Percentiles rank a stretch among this genome's conserved stretches.
phyloP scores from a whole-genome alignment of 2,329 filamentous ascomycete species.

The Magnaporthiopsis incrustans region DNA sequence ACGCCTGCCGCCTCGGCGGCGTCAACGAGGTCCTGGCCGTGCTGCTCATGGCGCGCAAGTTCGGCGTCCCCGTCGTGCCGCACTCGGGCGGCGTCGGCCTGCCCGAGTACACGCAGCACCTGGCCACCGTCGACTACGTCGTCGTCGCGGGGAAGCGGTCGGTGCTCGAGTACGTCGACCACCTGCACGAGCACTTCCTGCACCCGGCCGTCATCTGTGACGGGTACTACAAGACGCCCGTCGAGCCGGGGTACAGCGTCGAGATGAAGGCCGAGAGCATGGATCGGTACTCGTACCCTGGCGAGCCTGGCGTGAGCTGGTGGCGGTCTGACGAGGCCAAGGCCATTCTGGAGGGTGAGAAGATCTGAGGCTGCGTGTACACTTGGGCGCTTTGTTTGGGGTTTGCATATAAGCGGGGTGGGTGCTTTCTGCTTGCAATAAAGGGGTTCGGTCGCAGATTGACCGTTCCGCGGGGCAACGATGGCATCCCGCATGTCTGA shows the following conservation, averaged over 20 bases:
- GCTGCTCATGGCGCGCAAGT: conserved; percentile 74
- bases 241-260: conserved; percentile 77
- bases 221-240: conserved; percentile 82
- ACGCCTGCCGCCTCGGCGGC: conserved; percentile 81
- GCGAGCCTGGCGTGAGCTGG: conserved; percentile 72
- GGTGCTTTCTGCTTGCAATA: neutral
- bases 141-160: conserved; percentile 74
- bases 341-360: conserved; percentile 58
- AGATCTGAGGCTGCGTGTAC: conserved; percentile 31
- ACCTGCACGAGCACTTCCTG: conserved; percentile 88
- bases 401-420: neutral
- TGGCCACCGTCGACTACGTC: conserved; percentile 89
- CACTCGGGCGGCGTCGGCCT: conserved; percentile 85
- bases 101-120: conserved; percentile 88
- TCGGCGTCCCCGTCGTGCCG: conserved; percentile 73
- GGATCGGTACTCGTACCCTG: conserved; percentile 70
- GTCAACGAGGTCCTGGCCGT: conserved; percentile 93
- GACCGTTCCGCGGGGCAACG: conserved; percentile 22
- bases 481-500: conserved; percentile 22
- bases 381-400: neutral
- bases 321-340: conserved; percentile 77
- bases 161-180: conserved; percentile 85
- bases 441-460: conserved; percentile 11
- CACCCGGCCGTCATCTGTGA: conserved; percentile 73
- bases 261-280: conserved; percentile 90